Evolutionary conservation across 768 basidiomycete species (phyloP).

Genomic region (Leccinum rimulosum): DNA sequence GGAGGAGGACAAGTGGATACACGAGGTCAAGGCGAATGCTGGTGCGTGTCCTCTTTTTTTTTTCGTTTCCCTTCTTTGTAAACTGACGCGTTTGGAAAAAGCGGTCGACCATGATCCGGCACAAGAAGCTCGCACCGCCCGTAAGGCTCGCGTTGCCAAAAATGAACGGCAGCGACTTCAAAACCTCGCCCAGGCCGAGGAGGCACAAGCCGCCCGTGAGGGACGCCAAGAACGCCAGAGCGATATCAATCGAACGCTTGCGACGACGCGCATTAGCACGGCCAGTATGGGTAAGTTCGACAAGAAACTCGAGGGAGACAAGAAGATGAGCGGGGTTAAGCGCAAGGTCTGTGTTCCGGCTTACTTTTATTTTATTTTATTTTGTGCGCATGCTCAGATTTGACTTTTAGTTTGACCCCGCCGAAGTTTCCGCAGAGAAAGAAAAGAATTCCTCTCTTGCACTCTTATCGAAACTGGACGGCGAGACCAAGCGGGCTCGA

Average conservation of each 20-base stretch:
- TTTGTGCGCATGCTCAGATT: background rate
- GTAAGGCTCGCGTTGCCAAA: slow-evolving; percentile 79
- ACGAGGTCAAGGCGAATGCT: slow-evolving; percentile 84
- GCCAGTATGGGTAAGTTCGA: slow-evolving; percentile 97
- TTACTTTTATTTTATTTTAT: background rate
- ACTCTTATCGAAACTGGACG: slow-evolving; percentile 76
- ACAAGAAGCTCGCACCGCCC: slow-evolving; percentile 69
- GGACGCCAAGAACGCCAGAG: slow-evolving; percentile 55
- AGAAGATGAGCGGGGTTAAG: slow-evolving; percentile 83
- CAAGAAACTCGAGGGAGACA: slow-evolving; percentile 86
- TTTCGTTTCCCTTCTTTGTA: background rate
- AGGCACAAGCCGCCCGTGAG: slow-evolving; percentile 17
- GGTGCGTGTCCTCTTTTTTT: slow-evolving; percentile 46
- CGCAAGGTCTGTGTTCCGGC: slow-evolving; percentile 62
- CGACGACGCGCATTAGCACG: slow-evolving; percentile 77
- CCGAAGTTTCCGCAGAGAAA: slow-evolving; percentile 56
- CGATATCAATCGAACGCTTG: slow-evolving; percentile 74
- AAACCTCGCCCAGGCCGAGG: slow-evolving; percentile 64
- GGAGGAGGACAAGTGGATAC: slow-evolving; percentile 84
- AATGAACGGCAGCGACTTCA: slow-evolving; percentile 75
- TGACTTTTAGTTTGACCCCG: slow-evolving; percentile 76
- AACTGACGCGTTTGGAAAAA: slow-evolving; percentile 26
- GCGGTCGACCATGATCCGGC: slow-evolving; percentile 81
- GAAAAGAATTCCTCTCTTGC: slow-evolving; percentile 77
- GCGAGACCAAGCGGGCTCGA: slow-evolving; percentile 53